These are phyloP conservation scores for Geotrichum aggregatum DNA, from an alignment of 1,139 yeast species.

Conservation along the genomic window DNA sequence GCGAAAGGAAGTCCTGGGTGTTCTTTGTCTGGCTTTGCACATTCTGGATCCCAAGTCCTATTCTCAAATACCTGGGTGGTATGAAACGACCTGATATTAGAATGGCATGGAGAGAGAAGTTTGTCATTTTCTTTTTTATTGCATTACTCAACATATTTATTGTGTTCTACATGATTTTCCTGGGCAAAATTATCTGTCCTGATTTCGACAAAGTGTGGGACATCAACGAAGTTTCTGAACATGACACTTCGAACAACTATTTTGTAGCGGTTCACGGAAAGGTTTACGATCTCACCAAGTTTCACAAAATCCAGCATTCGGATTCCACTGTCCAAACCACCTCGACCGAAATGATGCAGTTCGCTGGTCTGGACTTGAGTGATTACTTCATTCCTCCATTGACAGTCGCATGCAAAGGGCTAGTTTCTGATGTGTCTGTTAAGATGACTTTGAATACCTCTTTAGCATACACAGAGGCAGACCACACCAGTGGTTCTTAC, in stretches of 20 bases:
- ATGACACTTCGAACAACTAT: slow-evolving; percentile 39
- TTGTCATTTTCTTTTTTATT: slow-evolving; percentile 39
- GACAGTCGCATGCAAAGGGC: slow-evolving; percentile 40
- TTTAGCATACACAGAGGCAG: slow-evolving; percentile 31
- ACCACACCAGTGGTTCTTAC: slow-evolving; percentile 37
- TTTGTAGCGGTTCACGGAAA: slow-evolving; percentile 41
- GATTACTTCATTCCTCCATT: slow-evolving; percentile 43
- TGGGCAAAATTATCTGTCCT: slow-evolving; percentile 42
- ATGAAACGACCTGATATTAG: slow-evolving; percentile 40
- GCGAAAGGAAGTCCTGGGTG: slow-evolving; percentile 40
- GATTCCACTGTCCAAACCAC: slow-evolving; percentile 37
- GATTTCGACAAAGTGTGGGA: slow-evolving; percentile 44
- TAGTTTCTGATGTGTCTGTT: slow-evolving; percentile 37
- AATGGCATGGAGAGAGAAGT: slow-evolving; percentile 45
- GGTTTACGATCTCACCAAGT: slow-evolving; percentile 43
- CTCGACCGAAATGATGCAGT: slow-evolving; percentile 35
- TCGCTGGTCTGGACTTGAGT: slow-evolving; percentile 41
- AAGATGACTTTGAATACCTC: slow-evolving; percentile 35
- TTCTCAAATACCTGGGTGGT: slow-evolving; percentile 34
- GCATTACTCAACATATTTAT: slow-evolving; percentile 40
- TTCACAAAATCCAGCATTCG: slow-evolving; percentile 39
- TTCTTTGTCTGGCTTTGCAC: slow-evolving; percentile 39
- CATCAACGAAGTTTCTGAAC: slow-evolving; percentile 36
- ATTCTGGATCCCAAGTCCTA: slow-evolving; percentile 41
- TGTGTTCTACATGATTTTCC: slow-evolving; percentile 42